Conservation (phyloP, 805 yeast genomes). For the Candida boidinii region DNA sequence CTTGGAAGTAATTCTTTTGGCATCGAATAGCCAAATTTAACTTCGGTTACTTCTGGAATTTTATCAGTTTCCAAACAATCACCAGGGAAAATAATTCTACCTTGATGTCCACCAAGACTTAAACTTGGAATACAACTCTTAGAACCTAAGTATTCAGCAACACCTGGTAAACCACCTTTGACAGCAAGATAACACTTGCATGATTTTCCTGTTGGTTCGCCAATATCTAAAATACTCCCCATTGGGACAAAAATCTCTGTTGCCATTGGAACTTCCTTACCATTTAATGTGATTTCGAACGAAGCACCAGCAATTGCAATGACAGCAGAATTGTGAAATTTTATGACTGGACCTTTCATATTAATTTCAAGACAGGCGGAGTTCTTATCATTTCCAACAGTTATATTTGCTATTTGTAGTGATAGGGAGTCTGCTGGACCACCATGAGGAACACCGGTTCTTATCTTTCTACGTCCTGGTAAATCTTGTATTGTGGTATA, state of each 20-base stretch:
- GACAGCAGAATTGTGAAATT: slow-evolving; percentile 16
- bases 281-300: slow-evolving; percentile 12
- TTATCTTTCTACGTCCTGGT: slow-evolving; percentile 21
- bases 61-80: slow-evolving; percentile 16
- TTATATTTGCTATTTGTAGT: slow-evolving; percentile 18
- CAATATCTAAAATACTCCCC: slow-evolving; percentile 15
- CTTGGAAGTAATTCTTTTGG: slow-evolving; percentile 12
- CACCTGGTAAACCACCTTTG: slow-evolving; percentile 23
- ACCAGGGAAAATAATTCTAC: slow-evolving; percentile 19
- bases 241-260: slow-evolving; percentile 14
- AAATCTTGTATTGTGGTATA: slow-evolving; percentile 47
- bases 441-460: slow-evolving; percentile 19
- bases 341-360: slow-evolving; percentile 18
- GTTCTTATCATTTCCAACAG: slow-evolving; percentile 15
- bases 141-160: slow-evolving; percentile 21
- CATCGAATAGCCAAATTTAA: slow-evolving; percentile 8
- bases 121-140: slow-evolving; percentile 22
- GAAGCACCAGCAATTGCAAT: slow-evolving; percentile 18
- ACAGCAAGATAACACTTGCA: slow-evolving; percentile 19
- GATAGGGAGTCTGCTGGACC: slow-evolving; percentile 21
- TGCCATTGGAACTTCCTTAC: slow-evolving; percentile 12
- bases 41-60: slow-evolving; percentile 1
- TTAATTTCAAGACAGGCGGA: slow-evolving; percentile 19
- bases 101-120: slow-evolving; percentile 23
- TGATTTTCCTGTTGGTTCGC: slow-evolving; percentile 10